phyloP scores from a whole-genome alignment of 2,329 filamentous ascomycete genomes.

The Arthroderma sp. region DNA sequence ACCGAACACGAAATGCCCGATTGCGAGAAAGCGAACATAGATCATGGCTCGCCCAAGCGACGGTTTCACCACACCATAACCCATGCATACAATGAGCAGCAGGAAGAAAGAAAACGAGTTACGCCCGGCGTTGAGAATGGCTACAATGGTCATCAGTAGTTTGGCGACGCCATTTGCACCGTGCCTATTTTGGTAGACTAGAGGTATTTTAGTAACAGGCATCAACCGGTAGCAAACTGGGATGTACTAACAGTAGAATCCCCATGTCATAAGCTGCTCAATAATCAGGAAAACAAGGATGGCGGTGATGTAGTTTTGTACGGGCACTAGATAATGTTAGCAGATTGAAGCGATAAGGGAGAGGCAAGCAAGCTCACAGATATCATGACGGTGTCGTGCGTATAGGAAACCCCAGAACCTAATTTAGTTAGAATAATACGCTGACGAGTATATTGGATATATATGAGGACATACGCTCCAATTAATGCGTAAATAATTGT shows the following conservation, averaged over 20 bases:
- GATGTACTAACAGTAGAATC: conserved; percentile 63
- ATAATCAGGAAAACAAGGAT: conserved; percentile 88
- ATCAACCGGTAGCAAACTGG: neutral
- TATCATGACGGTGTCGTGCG: conserved; percentile 85
- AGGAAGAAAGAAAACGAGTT: conserved; percentile 99
- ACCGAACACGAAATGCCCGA: conserved; percentile 88
- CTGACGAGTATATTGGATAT: neutral
- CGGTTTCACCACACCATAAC: conserved; percentile 93
- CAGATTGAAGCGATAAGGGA: neutral
- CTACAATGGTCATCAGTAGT: conserved; percentile 79
- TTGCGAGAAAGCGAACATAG: conserved; percentile 78
- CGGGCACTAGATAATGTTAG: conserved; percentile 52
- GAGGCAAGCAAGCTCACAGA: conserved; percentile 42
- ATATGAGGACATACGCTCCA: conserved; percentile 41
- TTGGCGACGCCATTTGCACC: conserved; percentile 74
- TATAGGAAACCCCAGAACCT: conserved; percentile 92
- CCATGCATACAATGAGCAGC: conserved; percentile 96
- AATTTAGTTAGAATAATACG: neutral
- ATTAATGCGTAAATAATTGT: conserved; percentile 88
- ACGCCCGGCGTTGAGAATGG: conserved; percentile 77
- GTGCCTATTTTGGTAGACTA: conserved; percentile 83
- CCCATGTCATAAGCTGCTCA: conserved; percentile 98
- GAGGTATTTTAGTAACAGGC: conserved; percentile 21
- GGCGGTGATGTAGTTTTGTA: conserved; percentile 98
- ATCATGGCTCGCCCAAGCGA: conserved; percentile 88